A percentile compares a stretch with the other conserved stretches of the same genome.
Evolutionary conservation across 2,329 filamentous ascomycete species (phyloP).

Genomic region (Diatrype stigma): DNA sequence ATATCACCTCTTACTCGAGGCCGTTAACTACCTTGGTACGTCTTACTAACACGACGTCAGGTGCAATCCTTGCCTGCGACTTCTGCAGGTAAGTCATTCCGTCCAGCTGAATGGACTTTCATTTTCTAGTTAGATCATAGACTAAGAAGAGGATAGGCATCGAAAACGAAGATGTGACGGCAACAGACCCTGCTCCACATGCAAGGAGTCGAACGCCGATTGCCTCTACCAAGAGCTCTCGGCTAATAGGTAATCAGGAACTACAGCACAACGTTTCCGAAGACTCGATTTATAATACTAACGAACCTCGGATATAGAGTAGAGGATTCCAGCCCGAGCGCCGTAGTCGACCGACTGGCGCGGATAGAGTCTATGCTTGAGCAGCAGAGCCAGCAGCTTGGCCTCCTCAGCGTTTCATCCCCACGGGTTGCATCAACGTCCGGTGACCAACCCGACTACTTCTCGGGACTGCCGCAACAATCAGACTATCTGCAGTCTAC

Average conservation of each 20-base stretch:
- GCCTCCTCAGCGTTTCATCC: conserved; percentile 18
- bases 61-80: conserved; percentile 36
- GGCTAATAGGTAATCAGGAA: conserved; percentile 28
- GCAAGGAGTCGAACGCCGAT: conserved; percentile 33
- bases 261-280: not conserved
- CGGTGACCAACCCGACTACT: conserved; percentile 21
- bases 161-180: conserved; percentile 36
- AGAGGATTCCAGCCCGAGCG: conserved; percentile 29
- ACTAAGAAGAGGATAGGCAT: conserved; percentile 21
- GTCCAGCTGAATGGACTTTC: not conserved
- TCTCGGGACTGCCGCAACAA: conserved; percentile 16
- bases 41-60: conserved; percentile 21
- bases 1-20: conserved; percentile 1
- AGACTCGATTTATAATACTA: no score
- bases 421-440: conserved; percentile 18
- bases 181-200: conserved; percentile 34
- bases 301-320: conserved; percentile 17
- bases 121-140: conserved; percentile 1
- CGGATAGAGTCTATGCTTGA: conserved; percentile 33
- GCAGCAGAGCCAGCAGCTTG: conserved; percentile 27
- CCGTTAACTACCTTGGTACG: conserved; percentile 2
- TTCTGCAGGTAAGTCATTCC: conserved; percentile 28
- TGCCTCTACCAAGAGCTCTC: conserved; percentile 37
- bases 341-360: conserved; percentile 32
- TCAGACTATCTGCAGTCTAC: conserved; percentile 17